phyloP scores from a whole-genome alignment of 2,329 filamentous ascomycete species.

The Sphaceloma murrayae region DNA sequence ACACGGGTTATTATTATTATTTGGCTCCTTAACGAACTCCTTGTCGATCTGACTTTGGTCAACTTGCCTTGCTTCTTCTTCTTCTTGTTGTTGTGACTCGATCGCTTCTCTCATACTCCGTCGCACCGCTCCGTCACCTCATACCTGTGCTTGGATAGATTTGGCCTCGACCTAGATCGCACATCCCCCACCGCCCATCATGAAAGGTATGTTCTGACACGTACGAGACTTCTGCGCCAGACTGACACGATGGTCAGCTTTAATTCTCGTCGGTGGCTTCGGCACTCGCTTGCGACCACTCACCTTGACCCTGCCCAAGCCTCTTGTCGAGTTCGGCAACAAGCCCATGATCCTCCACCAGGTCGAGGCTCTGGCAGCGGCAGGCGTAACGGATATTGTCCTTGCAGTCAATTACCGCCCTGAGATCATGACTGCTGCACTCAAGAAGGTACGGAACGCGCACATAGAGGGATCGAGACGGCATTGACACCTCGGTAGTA shows the following conservation, averaged over 20 bases:
- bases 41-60: background rate
- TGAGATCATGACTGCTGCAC: conserved; percentile 89
- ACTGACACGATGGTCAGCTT: conserved; percentile 49
- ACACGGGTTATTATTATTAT: conserved; percentile 7
- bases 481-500: conserved; percentile 45
- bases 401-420: conserved; percentile 97
- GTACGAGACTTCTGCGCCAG: background rate
- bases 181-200: conserved; percentile 6
- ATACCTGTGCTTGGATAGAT: background rate
- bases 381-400: conserved; percentile 94
- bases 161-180: background rate
- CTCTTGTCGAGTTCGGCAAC: conserved; percentile 96
- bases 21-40: conserved; percentile 8
- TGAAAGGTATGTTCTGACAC: background rate
- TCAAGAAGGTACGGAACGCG: conserved; percentile 74
- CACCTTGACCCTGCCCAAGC: conserved; percentile 93
- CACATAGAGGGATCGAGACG: conserved; percentile 16
- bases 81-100: too few species aligned
- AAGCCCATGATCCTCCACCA: conserved; percentile 99
- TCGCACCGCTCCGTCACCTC: too few species aligned
- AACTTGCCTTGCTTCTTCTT: conserved; percentile 6
- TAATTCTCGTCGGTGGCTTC: conserved; percentile 98
- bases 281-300: conserved; percentile 95
- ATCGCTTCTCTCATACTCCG: too few species aligned
- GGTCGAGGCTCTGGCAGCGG: conserved; percentile 85